Conservation (phyloP, 2,329 filamentous ascomycete genomes). For the Cladosporium sp. region DNA sequence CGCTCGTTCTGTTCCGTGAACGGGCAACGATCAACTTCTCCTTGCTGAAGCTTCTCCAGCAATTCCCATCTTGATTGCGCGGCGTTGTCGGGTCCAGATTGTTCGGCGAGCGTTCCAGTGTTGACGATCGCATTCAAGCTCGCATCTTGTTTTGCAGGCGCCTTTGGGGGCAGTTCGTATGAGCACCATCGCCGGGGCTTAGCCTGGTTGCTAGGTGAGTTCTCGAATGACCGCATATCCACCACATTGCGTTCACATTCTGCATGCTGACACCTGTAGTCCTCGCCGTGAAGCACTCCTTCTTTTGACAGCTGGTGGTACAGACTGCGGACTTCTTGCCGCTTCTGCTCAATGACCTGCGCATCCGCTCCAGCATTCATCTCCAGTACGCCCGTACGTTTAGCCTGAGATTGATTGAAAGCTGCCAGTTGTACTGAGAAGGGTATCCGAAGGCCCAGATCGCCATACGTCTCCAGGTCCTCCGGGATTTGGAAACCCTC, state of each 20-base stretch:
- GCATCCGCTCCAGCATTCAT: slow-evolving; percentile 13
- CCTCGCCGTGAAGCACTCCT: slow-evolving; percentile 20
- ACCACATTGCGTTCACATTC: slow-evolving; percentile 24
- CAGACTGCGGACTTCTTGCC: slow-evolving; percentile 17
- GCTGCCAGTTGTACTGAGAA: slow-evolving; percentile 29
- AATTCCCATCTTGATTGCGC: slow-evolving; percentile 6
- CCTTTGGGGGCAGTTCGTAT: slow-evolving; percentile 15
- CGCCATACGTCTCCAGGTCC: slow-evolving; percentile 32
- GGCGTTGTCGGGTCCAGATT: neutral
- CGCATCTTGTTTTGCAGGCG: neutral
- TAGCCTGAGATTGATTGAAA: slow-evolving; percentile 24
- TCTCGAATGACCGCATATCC: slow-evolving; percentile 22
- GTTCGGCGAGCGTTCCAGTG: neutral
- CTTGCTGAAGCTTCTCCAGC: slow-evolving; percentile 11
- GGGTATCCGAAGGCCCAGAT: slow-evolving; percentile 33
- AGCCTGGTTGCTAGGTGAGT: slow-evolving; percentile 6
- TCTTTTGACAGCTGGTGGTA: slow-evolving; percentile 21
- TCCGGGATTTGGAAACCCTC: slow-evolving; percentile 29
- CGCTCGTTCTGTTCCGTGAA: slow-evolving; percentile 9
- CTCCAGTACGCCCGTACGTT: slow-evolving; percentile 5
- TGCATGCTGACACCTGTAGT: slow-evolving; percentile 22
- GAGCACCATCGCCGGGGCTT: slow-evolving; percentile 24
- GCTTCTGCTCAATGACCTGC: slow-evolving; percentile 12
- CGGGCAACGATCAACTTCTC: slow-evolving; percentile 8
- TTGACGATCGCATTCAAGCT: neutral